phyloP scores from a whole-genome alignment of 78 protist species.

The Cyanophora paradoxa region DNA sequence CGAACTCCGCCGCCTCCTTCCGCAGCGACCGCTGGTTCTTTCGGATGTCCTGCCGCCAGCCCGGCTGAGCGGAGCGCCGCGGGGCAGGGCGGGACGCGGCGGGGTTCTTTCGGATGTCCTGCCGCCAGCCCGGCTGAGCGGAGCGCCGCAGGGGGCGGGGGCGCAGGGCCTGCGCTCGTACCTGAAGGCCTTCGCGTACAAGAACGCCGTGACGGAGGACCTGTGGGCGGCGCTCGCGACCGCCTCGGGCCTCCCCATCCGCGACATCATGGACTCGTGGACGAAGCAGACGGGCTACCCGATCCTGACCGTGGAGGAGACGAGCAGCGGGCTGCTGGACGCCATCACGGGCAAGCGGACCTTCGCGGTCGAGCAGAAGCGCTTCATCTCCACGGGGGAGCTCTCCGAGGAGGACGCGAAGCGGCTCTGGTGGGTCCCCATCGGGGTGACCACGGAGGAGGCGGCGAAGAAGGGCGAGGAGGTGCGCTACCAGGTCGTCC shows the following conservation, averaged over 20 bases:
- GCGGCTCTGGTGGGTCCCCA: not conserved
- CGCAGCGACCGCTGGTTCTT: too few relatives aligned
- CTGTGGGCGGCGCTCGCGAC: conserved; percentile 71
- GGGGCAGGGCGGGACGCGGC: too few relatives aligned
- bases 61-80: too few relatives aligned
- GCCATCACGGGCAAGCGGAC: conserved; percentile 8
- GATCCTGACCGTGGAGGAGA: conserved; percentile 60
- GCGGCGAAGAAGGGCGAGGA: too few relatives aligned
- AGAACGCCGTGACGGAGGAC: conserved; percentile 67
- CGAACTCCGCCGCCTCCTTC: too few relatives aligned
- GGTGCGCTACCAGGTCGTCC: not conserved
- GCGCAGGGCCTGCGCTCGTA: conserved; percentile 70
- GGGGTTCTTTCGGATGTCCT: too few relatives aligned
- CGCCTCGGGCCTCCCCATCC: conserved; percentile 47
- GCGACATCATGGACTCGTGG: conserved; percentile 59
- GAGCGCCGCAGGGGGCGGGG: too few relatives aligned
- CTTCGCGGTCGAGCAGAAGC: too few relatives aligned
- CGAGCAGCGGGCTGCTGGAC: conserved; percentile 4
- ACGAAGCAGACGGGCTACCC: conserved; percentile 75
- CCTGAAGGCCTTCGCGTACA: conserved; percentile 38
- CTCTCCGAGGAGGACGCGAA: not conserved
- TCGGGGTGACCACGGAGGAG: not conserved
- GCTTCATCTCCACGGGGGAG: not conserved
- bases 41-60: too few relatives aligned
- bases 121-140: too few relatives aligned